phyloP scores from a whole-genome alignment of 139 green algal genomes.

The Chlamydomonas urium region DNA sequence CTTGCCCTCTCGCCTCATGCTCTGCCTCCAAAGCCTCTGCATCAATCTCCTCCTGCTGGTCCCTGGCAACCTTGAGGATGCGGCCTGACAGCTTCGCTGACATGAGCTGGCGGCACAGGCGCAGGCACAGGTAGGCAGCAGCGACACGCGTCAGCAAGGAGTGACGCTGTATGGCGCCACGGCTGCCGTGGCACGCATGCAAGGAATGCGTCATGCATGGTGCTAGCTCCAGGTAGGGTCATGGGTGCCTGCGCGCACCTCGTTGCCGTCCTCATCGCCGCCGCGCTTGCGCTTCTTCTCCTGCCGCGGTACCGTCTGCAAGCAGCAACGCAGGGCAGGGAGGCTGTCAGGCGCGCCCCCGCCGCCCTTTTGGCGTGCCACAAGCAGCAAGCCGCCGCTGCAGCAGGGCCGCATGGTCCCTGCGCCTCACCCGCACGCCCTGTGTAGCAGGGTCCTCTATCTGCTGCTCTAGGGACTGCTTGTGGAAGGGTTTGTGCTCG shows the following conservation, averaged over 20 bases:
- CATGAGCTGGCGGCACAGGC: conserved; percentile 32
- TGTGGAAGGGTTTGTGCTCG: conserved; percentile 51
- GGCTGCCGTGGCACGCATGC: background rate
- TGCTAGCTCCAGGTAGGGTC: background rate
- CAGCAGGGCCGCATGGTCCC: background rate
- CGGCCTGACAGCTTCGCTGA: conserved; percentile 51
- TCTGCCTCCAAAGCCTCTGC: conserved; percentile 38
- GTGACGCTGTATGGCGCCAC: background rate
- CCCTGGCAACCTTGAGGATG: conserved; percentile 74
- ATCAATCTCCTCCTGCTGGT: conserved; percentile 85
- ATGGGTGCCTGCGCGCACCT: background rate
- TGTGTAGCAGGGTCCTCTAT: conserved; percentile 61
- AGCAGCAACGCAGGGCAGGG: background rate
- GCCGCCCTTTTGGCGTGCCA: too few species aligned
- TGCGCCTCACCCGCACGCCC: conserved; percentile 59
- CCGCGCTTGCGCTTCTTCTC: conserved; percentile 39
- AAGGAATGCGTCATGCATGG: background rate
- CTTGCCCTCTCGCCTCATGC: background rate
- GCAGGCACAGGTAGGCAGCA: background rate
- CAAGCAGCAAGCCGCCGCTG: background rate
- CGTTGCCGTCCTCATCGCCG: conserved; percentile 27
- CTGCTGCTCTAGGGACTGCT: conserved; percentile 56
- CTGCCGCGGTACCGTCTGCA: conserved; percentile 49
- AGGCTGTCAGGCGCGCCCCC: background rate
- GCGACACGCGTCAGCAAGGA: too few species aligned